A percentile compares a stretch with the other conserved stretches of the same genome.
Conservation (phyloP, 495 filamentous ascomycete species). For the Penicillium bovifimosum region DNA sequence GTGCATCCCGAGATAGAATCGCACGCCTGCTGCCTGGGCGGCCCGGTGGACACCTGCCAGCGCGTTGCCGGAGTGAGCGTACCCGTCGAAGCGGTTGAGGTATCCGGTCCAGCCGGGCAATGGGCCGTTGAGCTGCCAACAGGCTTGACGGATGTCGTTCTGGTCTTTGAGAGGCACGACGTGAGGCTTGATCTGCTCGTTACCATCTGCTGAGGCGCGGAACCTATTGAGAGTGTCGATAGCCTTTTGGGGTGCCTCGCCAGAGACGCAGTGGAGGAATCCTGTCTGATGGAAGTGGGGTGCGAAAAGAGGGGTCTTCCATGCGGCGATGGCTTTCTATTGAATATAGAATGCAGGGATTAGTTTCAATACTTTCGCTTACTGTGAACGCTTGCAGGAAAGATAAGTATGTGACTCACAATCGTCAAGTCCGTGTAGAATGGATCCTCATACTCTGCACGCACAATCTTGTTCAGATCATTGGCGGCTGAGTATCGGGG, state of each 20-base stretch:
- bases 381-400: not conserved
- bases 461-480: constrained; percentile 51
- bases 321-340: constrained; percentile 45
- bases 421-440: constrained; percentile 46
- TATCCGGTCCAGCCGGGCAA: constrained; percentile 51
- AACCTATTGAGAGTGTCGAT: constrained; percentile 42
- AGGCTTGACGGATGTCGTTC: constrained; percentile 33
- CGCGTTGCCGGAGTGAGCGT: constrained; percentile 47
- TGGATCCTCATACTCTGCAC: constrained; percentile 49
- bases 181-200: constrained; percentile 30
- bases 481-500: constrained; percentile 39
- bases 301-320: constrained; percentile 47
- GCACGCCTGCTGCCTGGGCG: constrained; percentile 27
- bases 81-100: constrained; percentile 49
- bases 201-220: constrained; percentile 33
- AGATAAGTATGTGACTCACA: constrained; percentile 21
- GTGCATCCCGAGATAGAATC: constrained; percentile 33
- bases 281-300: constrained; percentile 52
- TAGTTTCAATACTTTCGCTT: constrained; percentile 10
- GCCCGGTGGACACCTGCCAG: constrained; percentile 25
- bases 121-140: constrained; percentile 42
- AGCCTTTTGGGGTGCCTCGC: constrained; percentile 42
- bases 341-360: not conserved
- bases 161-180: constrained; percentile 30
- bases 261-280: constrained; percentile 47